These are phyloP conservation scores for Arxiozyma telluris DNA, from an alignment of 1,139 yeast genomes.

Conservation along the genomic window DNA sequence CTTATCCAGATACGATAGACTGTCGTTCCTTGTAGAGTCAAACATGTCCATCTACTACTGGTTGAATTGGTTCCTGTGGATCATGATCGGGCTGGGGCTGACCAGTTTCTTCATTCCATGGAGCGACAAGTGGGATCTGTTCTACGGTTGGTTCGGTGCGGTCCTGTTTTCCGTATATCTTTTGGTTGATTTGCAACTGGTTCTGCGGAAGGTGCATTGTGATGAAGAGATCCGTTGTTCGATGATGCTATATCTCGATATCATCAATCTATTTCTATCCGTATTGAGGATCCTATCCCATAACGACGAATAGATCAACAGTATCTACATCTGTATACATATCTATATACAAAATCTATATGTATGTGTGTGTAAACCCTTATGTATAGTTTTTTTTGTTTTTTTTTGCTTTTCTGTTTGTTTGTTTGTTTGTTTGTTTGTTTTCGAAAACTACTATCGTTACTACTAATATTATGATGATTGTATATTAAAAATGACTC, in stretches of 20 bases:
- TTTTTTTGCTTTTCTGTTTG: no score
- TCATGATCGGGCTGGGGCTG: conserved; percentile 64
- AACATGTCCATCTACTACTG: conserved; percentile 38
- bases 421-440: no score
- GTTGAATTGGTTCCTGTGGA: conserved; percentile 55
- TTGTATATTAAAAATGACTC: no score
- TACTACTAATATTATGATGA: no score
- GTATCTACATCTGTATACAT: not conserved
- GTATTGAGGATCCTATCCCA: conserved; percentile 53
- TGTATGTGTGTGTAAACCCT: no score
- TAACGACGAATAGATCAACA: not conserved
- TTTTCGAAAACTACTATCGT: no score
- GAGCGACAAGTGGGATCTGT: conserved; percentile 44
- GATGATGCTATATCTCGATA: conserved; percentile 67
- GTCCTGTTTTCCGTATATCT: conserved; percentile 63
- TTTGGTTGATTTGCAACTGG: conserved; percentile 71
- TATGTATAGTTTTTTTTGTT: no score
- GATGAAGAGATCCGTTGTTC: conserved; percentile 83
- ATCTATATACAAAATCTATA: not conserved
- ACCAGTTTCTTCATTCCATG: conserved; percentile 53
- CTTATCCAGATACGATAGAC: conserved; percentile 75
- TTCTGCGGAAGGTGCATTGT: conserved; percentile 71
- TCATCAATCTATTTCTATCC: conserved; percentile 69
- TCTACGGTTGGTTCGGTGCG: conserved; percentile 69
- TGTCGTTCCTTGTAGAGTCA: conserved; percentile 69